These are phyloP conservation scores for Drechslerella dactyloides DNA, from an alignment of 2,329 filamentous ascomycete species.

Conservation along the genomic window DNA sequence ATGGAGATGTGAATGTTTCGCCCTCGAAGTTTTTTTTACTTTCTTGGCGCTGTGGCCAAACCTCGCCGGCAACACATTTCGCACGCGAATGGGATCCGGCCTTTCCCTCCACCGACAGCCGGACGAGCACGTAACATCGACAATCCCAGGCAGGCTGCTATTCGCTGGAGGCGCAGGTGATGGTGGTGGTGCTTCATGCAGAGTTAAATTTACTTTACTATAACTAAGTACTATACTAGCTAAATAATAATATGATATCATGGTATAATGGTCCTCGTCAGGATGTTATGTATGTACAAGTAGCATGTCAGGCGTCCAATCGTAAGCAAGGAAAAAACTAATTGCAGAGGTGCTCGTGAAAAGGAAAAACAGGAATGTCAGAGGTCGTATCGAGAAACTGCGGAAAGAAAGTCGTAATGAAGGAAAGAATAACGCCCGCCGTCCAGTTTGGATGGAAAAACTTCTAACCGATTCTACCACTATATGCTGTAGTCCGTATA, in stretches of 20 bases:
- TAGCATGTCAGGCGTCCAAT: neutral
- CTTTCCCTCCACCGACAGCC: neutral
- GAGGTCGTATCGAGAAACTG: no score
- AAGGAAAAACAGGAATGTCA: no score
- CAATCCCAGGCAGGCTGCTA: no score
- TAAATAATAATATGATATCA: neutral
- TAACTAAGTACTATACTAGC: neutral
- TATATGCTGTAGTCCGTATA: constrained; percentile 12
- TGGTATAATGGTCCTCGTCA: neutral
- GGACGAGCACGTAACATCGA: neutral
- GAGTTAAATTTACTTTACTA: neutral
- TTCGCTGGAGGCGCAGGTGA: no score
- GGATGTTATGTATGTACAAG: neutral
- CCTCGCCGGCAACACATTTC: constrained; percentile 36
- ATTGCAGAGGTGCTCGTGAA: neutral
- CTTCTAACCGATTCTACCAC: constrained; percentile 5
- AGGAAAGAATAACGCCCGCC: constrained; percentile 9
- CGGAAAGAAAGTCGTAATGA: no score
- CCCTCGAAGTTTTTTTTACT: no score
- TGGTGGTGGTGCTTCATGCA: neutral
- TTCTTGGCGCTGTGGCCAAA: constrained; percentile 6
- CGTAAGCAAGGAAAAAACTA: neutral
- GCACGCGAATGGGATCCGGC: no score
- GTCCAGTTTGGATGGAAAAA: constrained; percentile 9
- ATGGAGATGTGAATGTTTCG: no score